Percentiles rank a stretch among this genome's conserved stretches.
Conservation (phyloP, 345 rosid genomes). For the Cardamine resedifolia region DNA sequence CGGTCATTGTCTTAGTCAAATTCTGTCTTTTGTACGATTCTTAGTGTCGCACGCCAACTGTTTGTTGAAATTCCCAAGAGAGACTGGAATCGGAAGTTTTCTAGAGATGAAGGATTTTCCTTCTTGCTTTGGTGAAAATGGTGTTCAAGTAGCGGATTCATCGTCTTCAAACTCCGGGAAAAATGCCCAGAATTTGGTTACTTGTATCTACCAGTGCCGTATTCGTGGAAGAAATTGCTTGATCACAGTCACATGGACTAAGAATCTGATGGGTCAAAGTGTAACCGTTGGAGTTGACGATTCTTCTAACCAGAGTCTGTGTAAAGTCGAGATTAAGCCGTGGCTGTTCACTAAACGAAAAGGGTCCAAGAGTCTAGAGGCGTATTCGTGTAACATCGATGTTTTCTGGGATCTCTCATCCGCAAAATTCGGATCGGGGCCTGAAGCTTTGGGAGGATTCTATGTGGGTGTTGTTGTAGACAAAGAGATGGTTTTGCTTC, state of each 20-base stretch:
- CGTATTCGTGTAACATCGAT: slow-evolving; percentile 52
- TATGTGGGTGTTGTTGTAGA: slow-evolving; percentile 66
- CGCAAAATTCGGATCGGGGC: slow-evolving; percentile 80
- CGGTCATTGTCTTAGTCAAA: slow-evolving; percentile 2
- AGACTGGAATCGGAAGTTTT: not conserved
- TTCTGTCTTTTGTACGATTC: not conserved
- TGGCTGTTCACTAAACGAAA: slow-evolving; percentile 86
- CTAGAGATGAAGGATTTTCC: slow-evolving; percentile 86
- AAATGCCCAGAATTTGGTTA: slow-evolving; percentile 76
- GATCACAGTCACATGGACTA: slow-evolving; percentile 82
- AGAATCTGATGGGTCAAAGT: slow-evolving; percentile 85
- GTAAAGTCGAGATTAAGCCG: slow-evolving; percentile 86
- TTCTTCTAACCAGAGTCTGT: slow-evolving; percentile 58
- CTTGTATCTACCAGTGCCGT: slow-evolving; percentile 72
- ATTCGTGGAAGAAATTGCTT: slow-evolving; percentile 58
- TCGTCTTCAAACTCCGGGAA: slow-evolving; percentile 58
- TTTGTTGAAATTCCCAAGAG: slow-evolving; percentile 27
- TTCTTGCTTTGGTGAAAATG: slow-evolving; percentile 96
- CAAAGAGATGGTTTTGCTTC: slow-evolving; percentile 59
- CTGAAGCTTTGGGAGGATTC: slow-evolving; percentile 76
- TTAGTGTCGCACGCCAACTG: slow-evolving; percentile 25
- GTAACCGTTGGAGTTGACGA: slow-evolving; percentile 69
- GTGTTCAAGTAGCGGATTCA: slow-evolving; percentile 88
- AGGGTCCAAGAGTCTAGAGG: slow-evolving; percentile 63
- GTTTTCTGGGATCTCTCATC: slow-evolving; percentile 74